Conservation (phyloP, 192 early-diverging fungal genomes). For the Backusella macrospora region DNA sequence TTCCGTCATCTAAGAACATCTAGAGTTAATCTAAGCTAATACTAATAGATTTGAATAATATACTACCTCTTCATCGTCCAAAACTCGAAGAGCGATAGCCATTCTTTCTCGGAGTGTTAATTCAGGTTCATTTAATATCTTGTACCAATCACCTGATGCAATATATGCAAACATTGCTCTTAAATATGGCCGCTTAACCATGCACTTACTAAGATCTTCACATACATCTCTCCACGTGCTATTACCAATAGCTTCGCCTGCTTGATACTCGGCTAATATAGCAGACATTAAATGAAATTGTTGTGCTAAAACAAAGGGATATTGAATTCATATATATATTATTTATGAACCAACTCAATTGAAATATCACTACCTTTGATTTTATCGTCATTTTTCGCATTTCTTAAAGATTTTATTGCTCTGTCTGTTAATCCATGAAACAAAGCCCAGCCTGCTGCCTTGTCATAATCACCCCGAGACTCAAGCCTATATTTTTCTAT, state of each 20-base stretch:
- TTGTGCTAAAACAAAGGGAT: slow-evolving; percentile 53
- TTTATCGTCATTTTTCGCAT: slow-evolving; percentile 40
- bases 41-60: background rate
- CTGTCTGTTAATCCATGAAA: slow-evolving; percentile 80
- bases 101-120: slow-evolving; percentile 81
- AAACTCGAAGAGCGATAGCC: slow-evolving; percentile 82
- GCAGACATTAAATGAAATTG: slow-evolving; percentile 84
- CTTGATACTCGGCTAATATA: slow-evolving; percentile 62
- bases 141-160: slow-evolving; percentile 78
- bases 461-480: slow-evolving; percentile 67
- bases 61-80: slow-evolving; percentile 77
- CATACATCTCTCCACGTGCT: slow-evolving; percentile 64
- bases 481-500: slow-evolving; percentile 61
- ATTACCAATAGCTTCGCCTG: slow-evolving; percentile 33
- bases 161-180: slow-evolving; percentile 89
- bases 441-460: slow-evolving; percentile 87
- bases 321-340: background rate
- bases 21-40: background rate
- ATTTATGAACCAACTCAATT: slow-evolving; percentile 20
- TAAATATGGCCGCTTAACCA: slow-evolving; percentile 73
- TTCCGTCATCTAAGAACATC: slow-evolving; percentile 50
- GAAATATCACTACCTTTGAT: slow-evolving; percentile 39
- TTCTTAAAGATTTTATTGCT: slow-evolving; percentile 68
- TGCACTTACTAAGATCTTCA: slow-evolving; percentile 55
- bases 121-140: slow-evolving; percentile 69